These are phyloP conservation scores for Hanseniaspora lachancei DNA, from an alignment of 805 yeast genomes.

Conservation along the genomic window DNA sequence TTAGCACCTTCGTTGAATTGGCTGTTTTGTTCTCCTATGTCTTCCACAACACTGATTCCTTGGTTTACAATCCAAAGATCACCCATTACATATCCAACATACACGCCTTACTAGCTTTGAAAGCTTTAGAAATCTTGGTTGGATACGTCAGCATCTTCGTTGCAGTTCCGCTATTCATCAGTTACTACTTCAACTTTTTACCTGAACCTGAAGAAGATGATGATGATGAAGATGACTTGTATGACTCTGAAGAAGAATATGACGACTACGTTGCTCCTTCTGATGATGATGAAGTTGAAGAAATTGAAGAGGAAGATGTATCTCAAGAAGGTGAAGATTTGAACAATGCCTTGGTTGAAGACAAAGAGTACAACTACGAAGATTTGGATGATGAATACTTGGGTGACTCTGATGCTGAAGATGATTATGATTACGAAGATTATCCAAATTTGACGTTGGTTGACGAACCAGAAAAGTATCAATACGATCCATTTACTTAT, in stretches of 20 bases:
- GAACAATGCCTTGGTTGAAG: conserved; percentile 5
- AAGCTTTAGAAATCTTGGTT: conserved; percentile 6
- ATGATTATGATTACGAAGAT: conserved; percentile 11
- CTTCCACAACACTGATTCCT: neutral
- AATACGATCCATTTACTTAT: conserved; percentile 10
- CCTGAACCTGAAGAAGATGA: conserved; percentile 13
- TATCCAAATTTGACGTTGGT: conserved; percentile 11
- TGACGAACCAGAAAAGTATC: conserved; percentile 11
- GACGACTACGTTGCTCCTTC: conserved; percentile 5
- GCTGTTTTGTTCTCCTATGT: conserved; percentile 1
- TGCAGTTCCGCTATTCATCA: neutral
- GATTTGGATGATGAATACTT: conserved; percentile 9
- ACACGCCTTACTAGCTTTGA: neutral
- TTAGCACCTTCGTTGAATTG: conserved; percentile 1
- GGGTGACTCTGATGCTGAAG: conserved; percentile 9
- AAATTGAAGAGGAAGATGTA: conserved; percentile 9
- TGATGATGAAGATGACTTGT: conserved; percentile 9
- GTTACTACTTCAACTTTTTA: conserved; percentile 13
- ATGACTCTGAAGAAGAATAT: conserved; percentile 10
- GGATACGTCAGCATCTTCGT: conserved; percentile 5
- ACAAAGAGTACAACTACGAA: conserved; percentile 7
- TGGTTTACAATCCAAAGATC: neutral
- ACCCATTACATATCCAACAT: neutral
- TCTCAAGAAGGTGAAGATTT: conserved; percentile 13
- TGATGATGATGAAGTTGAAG: conserved; percentile 6